Conservation (phyloP, 192 early-diverging fungal genomes). For the Nowakowskiella sp. region DNA sequence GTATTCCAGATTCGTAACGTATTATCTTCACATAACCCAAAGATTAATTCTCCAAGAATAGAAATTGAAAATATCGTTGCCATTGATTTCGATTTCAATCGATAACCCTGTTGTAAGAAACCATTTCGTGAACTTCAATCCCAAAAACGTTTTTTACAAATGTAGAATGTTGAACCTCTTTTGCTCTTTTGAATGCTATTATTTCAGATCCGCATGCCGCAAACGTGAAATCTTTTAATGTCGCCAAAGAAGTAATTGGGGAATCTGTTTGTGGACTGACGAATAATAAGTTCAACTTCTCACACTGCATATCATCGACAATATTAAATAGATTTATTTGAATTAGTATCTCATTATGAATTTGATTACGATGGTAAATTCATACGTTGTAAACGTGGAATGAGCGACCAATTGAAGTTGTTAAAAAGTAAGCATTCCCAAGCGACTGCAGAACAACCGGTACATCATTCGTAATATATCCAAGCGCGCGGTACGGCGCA, state of each 20-base stretch:
- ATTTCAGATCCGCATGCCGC: constrained; percentile 60
- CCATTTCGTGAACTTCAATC: background rate
- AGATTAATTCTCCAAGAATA: constrained; percentile 67
- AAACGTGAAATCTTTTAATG: constrained; percentile 63
- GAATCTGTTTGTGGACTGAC: constrained; percentile 58
- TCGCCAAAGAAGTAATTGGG: constrained; percentile 65
- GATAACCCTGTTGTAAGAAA: constrained; percentile 10
- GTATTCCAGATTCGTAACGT: constrained; percentile 69
- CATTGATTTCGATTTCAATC: constrained; percentile 9
- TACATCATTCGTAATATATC: constrained; percentile 76
- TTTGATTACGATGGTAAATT: background rate
- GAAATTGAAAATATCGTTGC: constrained; percentile 52
- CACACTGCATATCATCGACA: constrained; percentile 32
- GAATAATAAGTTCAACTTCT: constrained; percentile 70
- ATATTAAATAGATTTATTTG: constrained; percentile 2
- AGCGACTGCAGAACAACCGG: constrained; percentile 72
- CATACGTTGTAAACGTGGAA: constrained; percentile 85
- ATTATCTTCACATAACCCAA: constrained; percentile 77
- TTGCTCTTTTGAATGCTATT: constrained; percentile 57
- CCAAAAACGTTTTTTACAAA: too few relatives aligned
- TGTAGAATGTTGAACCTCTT: constrained; percentile 38
- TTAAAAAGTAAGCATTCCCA: constrained; percentile 70
- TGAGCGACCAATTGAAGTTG: constrained; percentile 77
- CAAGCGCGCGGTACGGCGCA: constrained; percentile 84
- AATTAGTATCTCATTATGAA: background rate